Conservation (phyloP, 192 early-diverging fungal species). For the Chytriomyces confervae region DNA sequence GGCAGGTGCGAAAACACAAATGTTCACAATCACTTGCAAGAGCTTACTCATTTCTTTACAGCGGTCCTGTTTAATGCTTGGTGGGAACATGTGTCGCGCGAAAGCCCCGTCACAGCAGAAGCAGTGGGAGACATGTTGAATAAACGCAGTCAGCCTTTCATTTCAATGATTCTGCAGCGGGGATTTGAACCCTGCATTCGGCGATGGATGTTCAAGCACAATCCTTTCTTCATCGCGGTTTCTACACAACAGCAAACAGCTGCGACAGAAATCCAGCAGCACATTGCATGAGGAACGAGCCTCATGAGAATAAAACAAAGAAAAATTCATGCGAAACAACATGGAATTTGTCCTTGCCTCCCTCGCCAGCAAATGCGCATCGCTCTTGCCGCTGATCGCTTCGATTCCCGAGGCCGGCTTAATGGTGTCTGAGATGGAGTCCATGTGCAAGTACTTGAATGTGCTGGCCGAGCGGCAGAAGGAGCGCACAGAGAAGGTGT, state of each 20-base stretch:
- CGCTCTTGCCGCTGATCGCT: background rate
- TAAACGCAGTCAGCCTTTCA: background rate
- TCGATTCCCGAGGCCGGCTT: background rate
- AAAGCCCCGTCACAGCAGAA: too few species aligned
- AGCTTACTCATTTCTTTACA: background rate
- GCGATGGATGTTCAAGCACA: background rate
- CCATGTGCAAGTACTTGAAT: background rate
- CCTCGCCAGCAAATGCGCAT: background rate
- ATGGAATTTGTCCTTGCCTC: background rate
- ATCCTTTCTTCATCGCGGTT: background rate
- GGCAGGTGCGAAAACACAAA: conserved; percentile 40
- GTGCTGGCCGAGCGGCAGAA: background rate
- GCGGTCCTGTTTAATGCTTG: background rate
- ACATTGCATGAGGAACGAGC: too few species aligned
- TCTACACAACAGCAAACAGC: too few species aligned
- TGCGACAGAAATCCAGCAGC: too few species aligned
- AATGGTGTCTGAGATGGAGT: background rate
- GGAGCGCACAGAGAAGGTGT: background rate
- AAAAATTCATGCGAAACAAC: background rate
- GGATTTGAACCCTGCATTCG: background rate
- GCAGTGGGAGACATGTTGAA: too few species aligned
- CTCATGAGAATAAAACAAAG: too few species aligned
- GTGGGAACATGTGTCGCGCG: too few species aligned
- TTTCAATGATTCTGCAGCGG: background rate
- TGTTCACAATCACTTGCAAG: conserved; percentile 1